Evolutionary conservation across 495 filamentous ascomycete genomes (phyloP), one percentile per base, ranked within the genome.

Genomic region (Neurospora sublineolata): DNA sequence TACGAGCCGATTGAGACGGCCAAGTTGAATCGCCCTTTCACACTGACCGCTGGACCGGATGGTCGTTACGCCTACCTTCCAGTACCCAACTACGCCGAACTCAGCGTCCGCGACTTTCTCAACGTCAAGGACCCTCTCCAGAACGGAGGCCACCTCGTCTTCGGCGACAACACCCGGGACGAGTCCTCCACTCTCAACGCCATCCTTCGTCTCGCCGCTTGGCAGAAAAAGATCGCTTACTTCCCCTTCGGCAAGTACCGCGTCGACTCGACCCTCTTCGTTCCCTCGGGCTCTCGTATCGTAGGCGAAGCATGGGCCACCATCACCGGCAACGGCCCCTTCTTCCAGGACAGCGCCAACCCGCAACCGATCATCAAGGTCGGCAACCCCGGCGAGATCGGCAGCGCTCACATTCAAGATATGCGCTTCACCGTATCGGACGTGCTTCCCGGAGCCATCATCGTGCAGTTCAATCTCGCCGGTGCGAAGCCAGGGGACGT

Each of bases 341-440:
- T 80, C 70, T 91, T 90, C 78, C 80, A 82, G 23, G 80, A 90
- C 73, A 74, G 79, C 0, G 72, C 71, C 12, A 79, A 80, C 42
- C 89, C 90, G 0, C 80, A 76, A n/a, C 81, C 88, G 0, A 83
- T 91, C n/a, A 83, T 92, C 4, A 75, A 83, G 58, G 79, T 92
- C 30, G 90, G 89, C 23, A 84, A 84, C 33, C 75, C 82, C 0
- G 87, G 86, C 7, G 85, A 90, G 30, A 82, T 86, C 1, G 90
- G 89, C 16, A 72, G 79, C 0, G 86, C 85, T 3, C 86, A 90
- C 69, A 87, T 90, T 76, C 82, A 84, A 41, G 87, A 91, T 52
- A 84, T 86, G 81, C 80, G 83, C 14, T 83, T 87, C 23, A 83
- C 80, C 0, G 82, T 86, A 4, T 78, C 78, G 64, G 83, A 84